phyloP scores from a whole-genome alignment of 2,329 filamentous ascomycete species.

The Dothideomycetes sp. region DNA sequence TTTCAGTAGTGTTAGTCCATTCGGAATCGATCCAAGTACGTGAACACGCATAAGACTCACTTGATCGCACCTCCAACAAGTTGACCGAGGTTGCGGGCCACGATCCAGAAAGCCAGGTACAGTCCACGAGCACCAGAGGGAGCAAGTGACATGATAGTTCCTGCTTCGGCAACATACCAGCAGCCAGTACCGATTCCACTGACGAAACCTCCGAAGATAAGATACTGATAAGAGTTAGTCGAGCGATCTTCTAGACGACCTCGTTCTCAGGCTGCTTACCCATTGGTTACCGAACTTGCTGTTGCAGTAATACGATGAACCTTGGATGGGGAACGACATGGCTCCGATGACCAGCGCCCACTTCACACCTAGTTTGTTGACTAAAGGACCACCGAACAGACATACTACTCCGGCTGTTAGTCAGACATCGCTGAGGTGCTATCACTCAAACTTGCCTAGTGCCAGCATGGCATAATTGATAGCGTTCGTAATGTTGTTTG shows the following conservation, averaged over 20 bases:
- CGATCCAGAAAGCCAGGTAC: conserved; percentile 12
- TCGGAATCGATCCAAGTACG: not conserved
- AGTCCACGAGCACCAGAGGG: conserved; percentile 10
- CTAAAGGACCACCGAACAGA: conserved; percentile 9
- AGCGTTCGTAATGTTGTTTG: conserved; percentile 7
- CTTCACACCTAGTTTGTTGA: conserved; percentile 12
- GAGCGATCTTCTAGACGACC: not conserved
- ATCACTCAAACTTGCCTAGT: not conserved
- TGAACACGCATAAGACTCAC: not conserved
- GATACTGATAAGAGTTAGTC: conserved; percentile 36
- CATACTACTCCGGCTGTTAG: not conserved
- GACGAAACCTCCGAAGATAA: conserved; percentile 34
- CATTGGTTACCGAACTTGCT: conserved; percentile 13
- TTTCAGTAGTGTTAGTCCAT: not conserved
- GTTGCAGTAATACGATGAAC: conserved; percentile 12
- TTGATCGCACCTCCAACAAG: conserved; percentile 12
- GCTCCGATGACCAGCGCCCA: conserved; percentile 11
- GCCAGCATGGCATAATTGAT: conserved; percentile 11
- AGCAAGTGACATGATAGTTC: conserved; percentile 7
- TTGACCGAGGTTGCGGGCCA: conserved; percentile 10
- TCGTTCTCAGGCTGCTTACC: not conserved
- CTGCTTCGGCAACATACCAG: conserved; percentile 10
- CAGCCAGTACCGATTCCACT: conserved; percentile 9
- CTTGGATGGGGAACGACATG: conserved; percentile 10
- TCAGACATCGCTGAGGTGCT: not conserved